A percentile compares a stretch with the other conserved stretches of the same genome.
These are phyloP conservation scores for Ophiostoma novo-ulmi DNA, from an alignment of 2,329 filamentous ascomycete genomes.

Conservation along the genomic window DNA sequence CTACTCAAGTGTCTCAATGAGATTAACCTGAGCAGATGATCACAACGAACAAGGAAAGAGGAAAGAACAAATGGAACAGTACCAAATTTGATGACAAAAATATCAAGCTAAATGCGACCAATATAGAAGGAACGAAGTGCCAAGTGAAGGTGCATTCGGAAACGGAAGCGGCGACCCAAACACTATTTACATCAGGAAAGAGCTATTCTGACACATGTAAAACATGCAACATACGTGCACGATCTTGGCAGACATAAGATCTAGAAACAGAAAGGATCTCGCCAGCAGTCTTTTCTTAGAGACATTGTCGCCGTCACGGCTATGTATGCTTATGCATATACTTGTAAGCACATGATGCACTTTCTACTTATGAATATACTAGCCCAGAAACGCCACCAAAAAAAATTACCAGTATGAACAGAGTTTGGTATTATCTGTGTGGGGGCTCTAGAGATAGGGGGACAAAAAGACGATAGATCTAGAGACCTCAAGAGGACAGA, in stretches of 20 bases:
- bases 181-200: background rate
- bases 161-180: background rate
- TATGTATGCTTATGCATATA: background rate
- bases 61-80: background rate
- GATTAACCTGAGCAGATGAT: background rate
- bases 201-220: conserved; percentile 3
- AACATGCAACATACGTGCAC: background rate
- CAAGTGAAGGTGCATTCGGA: background rate
- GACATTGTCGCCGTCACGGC: background rate
- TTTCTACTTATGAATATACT: background rate
- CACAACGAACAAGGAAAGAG: background rate
- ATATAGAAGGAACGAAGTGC: background rate
- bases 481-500: background rate
- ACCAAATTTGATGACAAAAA: background rate
- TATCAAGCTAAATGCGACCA: too few species aligned
- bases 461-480: background rate
- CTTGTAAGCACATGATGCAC: background rate
- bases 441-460: background rate
- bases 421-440: background rate
- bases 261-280: background rate
- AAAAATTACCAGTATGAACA: too few species aligned
- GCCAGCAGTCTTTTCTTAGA: background rate
- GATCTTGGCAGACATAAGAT: background rate
- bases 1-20: background rate
- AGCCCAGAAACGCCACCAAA: background rate